These are phyloP conservation scores for Triticum urartu DNA, from an alignment of 176 grass and related monocot genomes.

Conservation along the genomic window DNA sequence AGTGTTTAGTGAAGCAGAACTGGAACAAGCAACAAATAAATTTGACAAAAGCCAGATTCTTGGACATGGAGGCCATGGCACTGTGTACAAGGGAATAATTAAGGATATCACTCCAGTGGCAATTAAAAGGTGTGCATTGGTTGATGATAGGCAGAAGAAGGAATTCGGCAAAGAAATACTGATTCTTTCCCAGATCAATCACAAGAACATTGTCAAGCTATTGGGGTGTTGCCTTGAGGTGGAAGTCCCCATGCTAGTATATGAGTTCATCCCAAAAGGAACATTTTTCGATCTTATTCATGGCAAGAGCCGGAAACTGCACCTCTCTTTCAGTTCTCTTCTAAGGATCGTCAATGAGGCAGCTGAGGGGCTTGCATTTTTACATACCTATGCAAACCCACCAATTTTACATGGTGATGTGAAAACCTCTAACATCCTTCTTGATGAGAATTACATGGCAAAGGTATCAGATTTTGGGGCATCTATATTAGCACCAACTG, in stretches of 20 bases:
- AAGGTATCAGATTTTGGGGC: no score
- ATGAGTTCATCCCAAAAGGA: background rate
- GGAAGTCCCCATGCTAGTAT: background rate
- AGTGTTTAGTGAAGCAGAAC: constrained; percentile 17
- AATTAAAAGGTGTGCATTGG: constrained; percentile 10
- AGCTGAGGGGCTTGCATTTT: no score
- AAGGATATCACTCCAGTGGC: background rate
- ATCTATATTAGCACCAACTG: no score
- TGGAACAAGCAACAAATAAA: background rate
- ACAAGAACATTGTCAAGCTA: constrained; percentile 22
- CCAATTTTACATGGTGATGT: no score
- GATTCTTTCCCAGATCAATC: constrained; percentile 12
- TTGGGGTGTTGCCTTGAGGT: constrained; percentile 25
- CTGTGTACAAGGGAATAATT: constrained; percentile 13
- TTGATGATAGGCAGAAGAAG: constrained; percentile 13
- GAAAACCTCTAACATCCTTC: no score
- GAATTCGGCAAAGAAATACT: constrained; percentile 22
- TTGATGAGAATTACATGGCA: no score
- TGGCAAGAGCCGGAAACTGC: no score
- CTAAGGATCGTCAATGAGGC: no score
- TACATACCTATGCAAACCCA: no score
- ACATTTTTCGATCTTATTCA: constrained; percentile 13
- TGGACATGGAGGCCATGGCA: background rate
- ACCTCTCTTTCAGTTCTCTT: no score
- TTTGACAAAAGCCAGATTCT: no score